Evolutionary conservation across 169 alveolate genomes (phyloP).

Genomic region (Plasmodium berghei): DNA sequence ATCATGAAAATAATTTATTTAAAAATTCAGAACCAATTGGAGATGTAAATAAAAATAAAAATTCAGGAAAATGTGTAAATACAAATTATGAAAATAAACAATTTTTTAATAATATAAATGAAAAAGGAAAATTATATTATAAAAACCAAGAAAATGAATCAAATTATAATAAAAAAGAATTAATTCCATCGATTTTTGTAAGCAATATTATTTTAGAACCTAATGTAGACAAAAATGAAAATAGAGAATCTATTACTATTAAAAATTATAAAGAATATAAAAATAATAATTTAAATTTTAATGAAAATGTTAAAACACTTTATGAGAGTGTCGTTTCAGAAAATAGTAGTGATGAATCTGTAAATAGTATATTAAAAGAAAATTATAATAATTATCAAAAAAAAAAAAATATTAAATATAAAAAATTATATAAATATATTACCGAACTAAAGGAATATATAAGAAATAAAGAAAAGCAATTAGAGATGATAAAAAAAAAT

Average conservation of each 20-base stretch:
- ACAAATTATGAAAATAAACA: slow-evolving; percentile 6
- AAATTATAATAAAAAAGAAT: background rate
- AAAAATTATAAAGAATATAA: slow-evolving; percentile 22
- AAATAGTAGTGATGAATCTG: slow-evolving; percentile 72
- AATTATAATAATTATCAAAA: slow-evolving; percentile 31
- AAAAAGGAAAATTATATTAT: slow-evolving; percentile 26
- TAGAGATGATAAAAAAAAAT: background rate
- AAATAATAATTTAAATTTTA: slow-evolving; percentile 7
- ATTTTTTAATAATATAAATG: background rate
- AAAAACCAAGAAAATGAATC: slow-evolving; percentile 16
- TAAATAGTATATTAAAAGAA: slow-evolving; percentile 52
- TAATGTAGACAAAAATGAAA: slow-evolving; percentile 2
- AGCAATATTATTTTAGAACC: background rate
- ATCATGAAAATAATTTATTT: background rate
- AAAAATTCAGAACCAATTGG: background rate
- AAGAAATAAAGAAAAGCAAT: slow-evolving; percentile 8
- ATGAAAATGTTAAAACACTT: slow-evolving; percentile 36
- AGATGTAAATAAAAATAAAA: background rate
- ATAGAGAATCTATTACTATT: background rate
- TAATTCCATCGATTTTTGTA: slow-evolving; percentile 7
- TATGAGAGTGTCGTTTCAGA: slow-evolving; percentile 22
- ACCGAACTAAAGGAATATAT: slow-evolving; percentile 24
- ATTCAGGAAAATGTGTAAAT: background rate
- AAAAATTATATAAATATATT: slow-evolving; percentile 34
- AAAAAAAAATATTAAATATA: slow-evolving; percentile 29